Evolutionary conservation across 2,329 filamentous ascomycete genomes (phyloP).

Genomic region (Aspergillus nomiae): DNA sequence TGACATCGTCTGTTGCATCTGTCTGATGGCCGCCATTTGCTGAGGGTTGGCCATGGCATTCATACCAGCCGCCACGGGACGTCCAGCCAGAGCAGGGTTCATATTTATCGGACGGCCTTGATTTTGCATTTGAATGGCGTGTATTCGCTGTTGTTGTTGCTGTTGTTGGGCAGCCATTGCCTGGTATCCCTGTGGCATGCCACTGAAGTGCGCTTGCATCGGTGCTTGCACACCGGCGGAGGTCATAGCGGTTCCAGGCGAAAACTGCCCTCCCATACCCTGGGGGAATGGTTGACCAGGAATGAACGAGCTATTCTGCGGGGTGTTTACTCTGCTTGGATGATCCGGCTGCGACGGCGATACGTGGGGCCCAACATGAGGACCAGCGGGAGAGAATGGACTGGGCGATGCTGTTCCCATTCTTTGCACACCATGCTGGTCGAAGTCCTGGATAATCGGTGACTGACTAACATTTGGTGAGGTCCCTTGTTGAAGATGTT

Average conservation of each 20-base stretch:
- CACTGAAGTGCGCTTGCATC: slow-evolving; percentile 53
- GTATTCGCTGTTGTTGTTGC: slow-evolving; percentile 63
- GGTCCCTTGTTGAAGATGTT: slow-evolving; percentile 78
- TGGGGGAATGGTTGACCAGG: slow-evolving; percentile 48
- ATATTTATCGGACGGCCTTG: slow-evolving; percentile 66
- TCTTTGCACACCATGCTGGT: slow-evolving; percentile 68
- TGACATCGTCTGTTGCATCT: slow-evolving; percentile 47
- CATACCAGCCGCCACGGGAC: slow-evolving; percentile 37
- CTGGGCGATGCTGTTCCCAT: slow-evolving; percentile 92
- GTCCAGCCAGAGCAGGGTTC: slow-evolving; percentile 39
- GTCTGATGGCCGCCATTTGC: slow-evolving; percentile 51
- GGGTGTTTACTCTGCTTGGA: slow-evolving; percentile 64
- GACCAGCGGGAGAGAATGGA: slow-evolving; percentile 77
- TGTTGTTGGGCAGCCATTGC: slow-evolving; percentile 71
- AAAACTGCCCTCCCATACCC: slow-evolving; percentile 46
- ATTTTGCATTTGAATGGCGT: slow-evolving; percentile 81
- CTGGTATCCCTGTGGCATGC: slow-evolving; percentile 55
- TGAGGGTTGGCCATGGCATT: slow-evolving; percentile 44
- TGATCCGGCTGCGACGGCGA: slow-evolving; percentile 79
- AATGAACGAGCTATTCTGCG: slow-evolving; percentile 72
- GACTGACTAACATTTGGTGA: slow-evolving; percentile 87
- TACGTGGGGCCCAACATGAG: slow-evolving; percentile 70
- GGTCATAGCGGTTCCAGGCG: slow-evolving; percentile 41
- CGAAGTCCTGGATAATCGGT: slow-evolving; percentile 79
- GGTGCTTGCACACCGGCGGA: slow-evolving; percentile 42